These are phyloP conservation scores for Saksenaea oblongispora DNA, from an alignment of 371 early-diverging fungal species.

Conservation along the genomic window DNA sequence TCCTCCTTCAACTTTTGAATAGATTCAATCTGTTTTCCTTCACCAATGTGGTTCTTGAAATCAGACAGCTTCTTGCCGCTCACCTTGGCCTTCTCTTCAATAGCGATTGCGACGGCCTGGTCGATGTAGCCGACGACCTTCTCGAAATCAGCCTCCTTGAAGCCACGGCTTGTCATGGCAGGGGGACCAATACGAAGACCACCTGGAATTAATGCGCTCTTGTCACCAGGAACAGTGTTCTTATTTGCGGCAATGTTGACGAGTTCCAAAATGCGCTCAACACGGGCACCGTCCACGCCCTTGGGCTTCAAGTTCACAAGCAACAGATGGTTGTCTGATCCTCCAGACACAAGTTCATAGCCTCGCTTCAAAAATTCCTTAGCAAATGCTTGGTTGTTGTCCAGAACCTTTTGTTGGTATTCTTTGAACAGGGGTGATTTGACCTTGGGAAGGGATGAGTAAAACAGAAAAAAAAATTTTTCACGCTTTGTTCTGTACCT, in stretches of 20 bases:
- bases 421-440: slow-evolving; percentile 82
- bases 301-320: slow-evolving; percentile 85
- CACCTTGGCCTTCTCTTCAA: slow-evolving; percentile 60
- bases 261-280: slow-evolving; percentile 92
- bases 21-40: slow-evolving; percentile 53
- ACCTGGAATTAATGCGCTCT: slow-evolving; percentile 92
- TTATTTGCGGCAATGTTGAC: slow-evolving; percentile 98
- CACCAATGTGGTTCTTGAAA: slow-evolving; percentile 69
- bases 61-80: slow-evolving; percentile 68
- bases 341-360: slow-evolving; percentile 90
- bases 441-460: slow-evolving; percentile 19
- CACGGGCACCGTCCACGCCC: slow-evolving; percentile 91
- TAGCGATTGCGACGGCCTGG: slow-evolving; percentile 74
- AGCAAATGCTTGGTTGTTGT: slow-evolving; percentile 91
- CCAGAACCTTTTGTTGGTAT: slow-evolving; percentile 89
- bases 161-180: slow-evolving; percentile 97
- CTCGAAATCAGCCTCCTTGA: slow-evolving; percentile 86
- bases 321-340: slow-evolving; percentile 95
- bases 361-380: slow-evolving; percentile 68
- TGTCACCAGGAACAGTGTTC: slow-evolving; percentile 98
- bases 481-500: slow-evolving; percentile 33
- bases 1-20: slow-evolving; percentile 63
- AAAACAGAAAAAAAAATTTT: slow-evolving; percentile 11
- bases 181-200: slow-evolving; percentile 95
- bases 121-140: slow-evolving; percentile 86